Conservation (phyloP, 139 green algal genomes). For the Edaphochlamys debaryana region DNA sequence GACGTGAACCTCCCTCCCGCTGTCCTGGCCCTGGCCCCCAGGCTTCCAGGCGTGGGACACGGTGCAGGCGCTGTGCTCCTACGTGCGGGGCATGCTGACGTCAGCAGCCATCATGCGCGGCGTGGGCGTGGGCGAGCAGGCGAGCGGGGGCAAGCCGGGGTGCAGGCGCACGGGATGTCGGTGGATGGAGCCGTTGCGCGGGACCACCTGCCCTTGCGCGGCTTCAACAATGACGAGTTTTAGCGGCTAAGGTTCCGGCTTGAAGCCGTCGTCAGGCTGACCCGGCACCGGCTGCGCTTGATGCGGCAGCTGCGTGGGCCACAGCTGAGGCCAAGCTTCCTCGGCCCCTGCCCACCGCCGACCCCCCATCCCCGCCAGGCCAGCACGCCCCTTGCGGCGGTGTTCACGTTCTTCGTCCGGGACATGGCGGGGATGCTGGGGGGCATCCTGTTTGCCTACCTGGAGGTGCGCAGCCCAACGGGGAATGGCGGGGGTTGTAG, state of each 20-base stretch:
- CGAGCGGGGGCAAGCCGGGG: background rate
- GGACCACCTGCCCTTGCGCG: too few relatives aligned
- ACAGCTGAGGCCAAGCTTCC: too few relatives aligned
- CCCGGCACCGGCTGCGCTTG: too few relatives aligned
- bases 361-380: slow-evolving; percentile 38
- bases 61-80: slow-evolving; percentile 75
- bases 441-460: slow-evolving; percentile 74
- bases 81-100: slow-evolving; percentile 81
- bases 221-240: too few relatives aligned
- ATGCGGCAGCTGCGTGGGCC: too few relatives aligned
- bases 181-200: too few relatives aligned
- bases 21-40: background rate
- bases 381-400: slow-evolving; percentile 70
- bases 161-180: too few relatives aligned
- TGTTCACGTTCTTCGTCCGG: slow-evolving; percentile 76
- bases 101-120: slow-evolving; percentile 75
- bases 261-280: too few relatives aligned
- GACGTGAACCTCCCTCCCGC: too few relatives aligned
- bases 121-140: slow-evolving; percentile 75
- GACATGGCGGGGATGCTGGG: slow-evolving; percentile 79
- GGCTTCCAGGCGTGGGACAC: slow-evolving; percentile 54
- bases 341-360: background rate
- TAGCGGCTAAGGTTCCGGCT: too few relatives aligned
- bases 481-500: background rate
- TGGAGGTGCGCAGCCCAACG: slow-evolving; percentile 36